These are phyloP conservation scores for Fragaria ananassa DNA, from an alignment of 306 rosid species.

Conservation along the genomic window DNA sequence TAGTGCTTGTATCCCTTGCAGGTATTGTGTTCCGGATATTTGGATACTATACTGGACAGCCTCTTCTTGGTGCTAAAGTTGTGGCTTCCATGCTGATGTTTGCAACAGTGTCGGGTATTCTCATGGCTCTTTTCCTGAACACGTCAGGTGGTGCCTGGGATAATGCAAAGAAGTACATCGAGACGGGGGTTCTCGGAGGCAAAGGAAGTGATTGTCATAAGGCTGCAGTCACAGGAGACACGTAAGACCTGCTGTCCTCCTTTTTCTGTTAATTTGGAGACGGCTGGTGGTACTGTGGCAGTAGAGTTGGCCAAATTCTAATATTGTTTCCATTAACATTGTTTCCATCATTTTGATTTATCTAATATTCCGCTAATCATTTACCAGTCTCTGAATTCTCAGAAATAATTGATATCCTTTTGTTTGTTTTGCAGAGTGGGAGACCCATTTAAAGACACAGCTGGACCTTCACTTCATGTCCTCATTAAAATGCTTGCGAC, in stretches of 20 bases:
- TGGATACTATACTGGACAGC: constrained; percentile 89
- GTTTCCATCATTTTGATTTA: background rate
- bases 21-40: constrained; percentile 81
- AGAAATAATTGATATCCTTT: background rate
- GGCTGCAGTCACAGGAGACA: constrained; percentile 95
- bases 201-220: constrained; percentile 96
- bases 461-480: constrained; percentile 96
- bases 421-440: constrained; percentile 66
- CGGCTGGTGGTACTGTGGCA: background rate
- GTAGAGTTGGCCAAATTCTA: background rate
- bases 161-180: constrained; percentile 96
- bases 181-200: constrained; percentile 96
- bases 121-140: constrained; percentile 97
- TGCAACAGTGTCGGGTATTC: constrained; percentile 94
- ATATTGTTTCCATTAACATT: too few species aligned
- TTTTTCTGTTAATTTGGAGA: constrained; percentile 4
- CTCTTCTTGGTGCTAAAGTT: constrained; percentile 93
- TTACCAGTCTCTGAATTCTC: background rate
- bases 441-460: constrained; percentile 98
- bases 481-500: constrained; percentile 98
- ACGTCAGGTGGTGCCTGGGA: constrained; percentile 99
- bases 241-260: constrained; percentile 51
- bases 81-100: constrained; percentile 92
- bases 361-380: background rate
- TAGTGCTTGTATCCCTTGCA: constrained; percentile 41